Evolutionary conservation across 495 filamentous ascomycete genomes (phyloP), one percentile per base, ranked within the genome.

Genomic region (Pseudevernia furfuracea): DNA sequence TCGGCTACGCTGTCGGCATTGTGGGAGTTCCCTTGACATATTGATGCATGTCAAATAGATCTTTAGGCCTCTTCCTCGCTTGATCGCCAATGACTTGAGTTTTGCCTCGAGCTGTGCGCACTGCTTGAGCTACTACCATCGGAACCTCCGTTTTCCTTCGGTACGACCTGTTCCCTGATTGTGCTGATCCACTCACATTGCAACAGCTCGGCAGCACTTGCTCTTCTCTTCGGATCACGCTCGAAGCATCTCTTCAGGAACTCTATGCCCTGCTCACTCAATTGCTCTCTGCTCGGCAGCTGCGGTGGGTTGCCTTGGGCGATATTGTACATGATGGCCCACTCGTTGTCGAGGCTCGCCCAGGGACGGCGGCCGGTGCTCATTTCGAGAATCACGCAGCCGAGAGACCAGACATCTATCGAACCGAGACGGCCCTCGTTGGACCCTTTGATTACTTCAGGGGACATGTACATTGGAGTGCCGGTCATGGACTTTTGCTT

Each of bases 281-380:
- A 82, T 72, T 97, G 93, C 58, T 97, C 94, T 4, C 80, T 74
- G 3, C 80, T 77, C 19, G 94, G 94, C 38, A 97, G 79, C 66
- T 89, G 86, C 4, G 94, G 94, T 61, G 90, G 87, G 67, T 97
- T 96, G 61, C 94, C 94, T 70, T 96, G 92, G 5, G 94, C 94
- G 67, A 98, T 98, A 75, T 97, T 97, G 84, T 96, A 98, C 94
- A 98, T 98, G 77, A 98, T 97, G 41, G 94, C 94, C 93, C 94
- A 98, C 74, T 98, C 94, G 73, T 98, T 98, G 77, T 98, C 94
- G 10, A 97, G 83, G 66, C 86, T 88, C n/a, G 92, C 92, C 94
- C 94, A 98, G 25, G 94, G 94, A 36, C 95, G 87, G 59, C 91
- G 85, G 38, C 94, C 94, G 2, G 92, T 97, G 23, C 91, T 91